A percentile compares a stretch with the other conserved stretches of the same genome.
These are phyloP conservation scores for Myxozyma neglecta DNA, from an alignment of 805 yeast species.

Conservation along the genomic window DNA sequence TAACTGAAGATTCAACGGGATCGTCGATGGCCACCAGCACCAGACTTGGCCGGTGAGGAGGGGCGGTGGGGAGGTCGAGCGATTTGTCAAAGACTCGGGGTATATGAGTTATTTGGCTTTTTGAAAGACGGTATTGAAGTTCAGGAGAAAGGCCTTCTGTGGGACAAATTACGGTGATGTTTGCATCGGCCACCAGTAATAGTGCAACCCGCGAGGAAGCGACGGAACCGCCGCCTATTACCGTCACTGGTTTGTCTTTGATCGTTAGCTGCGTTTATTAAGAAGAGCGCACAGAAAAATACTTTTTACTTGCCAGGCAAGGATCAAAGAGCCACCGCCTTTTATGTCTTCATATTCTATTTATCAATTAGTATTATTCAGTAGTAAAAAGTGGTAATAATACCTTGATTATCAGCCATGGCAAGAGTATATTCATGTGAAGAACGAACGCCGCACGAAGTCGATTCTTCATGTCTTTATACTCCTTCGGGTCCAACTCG, in stretches of 20 bases:
- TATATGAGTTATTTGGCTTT: constrained; percentile 45
- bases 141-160: constrained; percentile 40
- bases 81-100: constrained; percentile 26
- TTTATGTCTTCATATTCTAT: constrained; percentile 7
- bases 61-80: constrained; percentile 30
- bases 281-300: constrained; percentile 30
- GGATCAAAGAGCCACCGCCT: constrained; percentile 54
- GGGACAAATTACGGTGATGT: constrained; percentile 62
- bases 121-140: constrained; percentile 39
- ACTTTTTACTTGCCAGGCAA: constrained; percentile 73
- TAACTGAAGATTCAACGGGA: constrained; percentile 55
- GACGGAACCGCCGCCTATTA: constrained; percentile 56
- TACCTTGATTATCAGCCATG: too few species aligned
- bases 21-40: constrained; percentile 77
- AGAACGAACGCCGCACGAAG: neutral
- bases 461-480: neutral
- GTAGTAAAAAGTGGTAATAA: too few species aligned
- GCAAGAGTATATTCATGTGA: neutral
- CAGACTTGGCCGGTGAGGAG: constrained; percentile 50
- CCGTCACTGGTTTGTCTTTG: constrained; percentile 11
- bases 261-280: neutral
- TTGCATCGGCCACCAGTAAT: constrained; percentile 67
- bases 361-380: neutral
- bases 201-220: constrained; percentile 70
- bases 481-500: constrained; percentile 29